Conservation (phyloP, 1,139 yeast species). For the Nadsonia starkeyi-henricii region DNA sequence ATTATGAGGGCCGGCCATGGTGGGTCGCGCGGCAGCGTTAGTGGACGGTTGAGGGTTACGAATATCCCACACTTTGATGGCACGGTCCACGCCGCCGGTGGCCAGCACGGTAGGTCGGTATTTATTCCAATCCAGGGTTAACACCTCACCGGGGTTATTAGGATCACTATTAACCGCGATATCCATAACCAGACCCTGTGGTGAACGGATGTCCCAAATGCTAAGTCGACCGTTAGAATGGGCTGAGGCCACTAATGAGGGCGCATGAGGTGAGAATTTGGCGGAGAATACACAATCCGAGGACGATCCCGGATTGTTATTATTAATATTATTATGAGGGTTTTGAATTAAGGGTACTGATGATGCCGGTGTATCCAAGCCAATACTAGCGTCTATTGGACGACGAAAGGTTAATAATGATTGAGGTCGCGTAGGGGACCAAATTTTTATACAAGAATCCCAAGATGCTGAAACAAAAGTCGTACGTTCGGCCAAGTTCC, state of each 20-base stretch:
- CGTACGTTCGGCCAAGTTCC: conserved; percentile 72
- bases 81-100: conserved; percentile 80
- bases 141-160: conserved; percentile 44
- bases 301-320: conserved; percentile 8
- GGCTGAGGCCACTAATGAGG: conserved; percentile 55
- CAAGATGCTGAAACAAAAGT: conserved; percentile 70
- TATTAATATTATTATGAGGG: not conserved
- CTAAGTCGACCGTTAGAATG: conserved; percentile 70
- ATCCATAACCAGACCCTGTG: conserved; percentile 44
- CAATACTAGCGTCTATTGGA: conserved; percentile 4
- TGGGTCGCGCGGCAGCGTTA: not conserved
- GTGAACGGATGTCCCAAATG: conserved; percentile 71
- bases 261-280: conserved; percentile 73
- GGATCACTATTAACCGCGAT: conserved; percentile 3
- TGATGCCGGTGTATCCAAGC: not conserved
- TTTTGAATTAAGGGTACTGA: not conserved
- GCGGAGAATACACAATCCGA: conserved; percentile 51
- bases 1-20: conserved; percentile 39
- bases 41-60: conserved; percentile 22
- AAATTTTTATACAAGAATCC: conserved; percentile 79
- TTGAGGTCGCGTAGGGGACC: conserved; percentile 47
- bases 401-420: conserved; percentile 43
- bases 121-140: conserved; percentile 82
- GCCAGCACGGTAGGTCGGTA: conserved; percentile 69
- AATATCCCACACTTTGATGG: conserved; percentile 76